A percentile compares a stretch with the other conserved stretches of the same genome.
phyloP scores from a whole-genome alignment of 495 filamentous ascomycete genomes.

The Aspergillus asperescens region DNA sequence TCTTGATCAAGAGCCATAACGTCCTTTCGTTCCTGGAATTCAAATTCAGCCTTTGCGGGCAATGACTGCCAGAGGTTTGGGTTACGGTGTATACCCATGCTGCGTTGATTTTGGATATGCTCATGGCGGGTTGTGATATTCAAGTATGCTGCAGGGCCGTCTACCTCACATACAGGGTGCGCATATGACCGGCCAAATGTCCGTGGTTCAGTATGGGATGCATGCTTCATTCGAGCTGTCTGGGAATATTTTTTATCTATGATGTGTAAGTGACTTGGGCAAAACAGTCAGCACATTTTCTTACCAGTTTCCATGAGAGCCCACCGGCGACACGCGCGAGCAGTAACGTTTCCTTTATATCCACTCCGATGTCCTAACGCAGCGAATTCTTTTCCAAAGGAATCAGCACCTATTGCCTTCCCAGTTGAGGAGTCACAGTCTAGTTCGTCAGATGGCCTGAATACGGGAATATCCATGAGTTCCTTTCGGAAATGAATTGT shows the following conservation, averaged over 20 bases:
- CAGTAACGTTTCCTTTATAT: slow-evolving; percentile 11
- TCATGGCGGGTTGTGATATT: slow-evolving; percentile 10
- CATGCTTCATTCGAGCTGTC: slow-evolving; percentile 14
- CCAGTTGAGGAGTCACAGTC: not conserved
- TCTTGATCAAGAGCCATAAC: slow-evolving; percentile 1
- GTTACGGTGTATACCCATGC: slow-evolving; percentile 12
- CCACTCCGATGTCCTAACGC: slow-evolving; percentile 11
- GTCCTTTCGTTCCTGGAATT: slow-evolving; percentile 12
- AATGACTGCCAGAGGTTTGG: slow-evolving; percentile 7
- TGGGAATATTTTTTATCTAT: slow-evolving; percentile 11
- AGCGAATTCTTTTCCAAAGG: slow-evolving; percentile 13
- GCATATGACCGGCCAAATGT: slow-evolving; percentile 13
- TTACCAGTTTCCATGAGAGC: slow-evolving; percentile 14
- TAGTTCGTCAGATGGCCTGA: slow-evolving; percentile 6
- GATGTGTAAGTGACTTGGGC: not conserved
- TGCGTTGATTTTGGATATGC: slow-evolving; percentile 16
- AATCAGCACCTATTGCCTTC: slow-evolving; percentile 11
- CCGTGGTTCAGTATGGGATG: slow-evolving; percentile 2
- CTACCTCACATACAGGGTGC: slow-evolving; percentile 13
- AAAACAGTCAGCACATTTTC: not conserved
- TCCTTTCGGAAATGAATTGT: slow-evolving; percentile 7
- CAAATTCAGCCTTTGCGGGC: slow-evolving; percentile 13
- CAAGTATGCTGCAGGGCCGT: slow-evolving; percentile 12
- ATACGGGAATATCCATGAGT: slow-evolving; percentile 6
- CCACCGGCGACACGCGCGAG: slow-evolving; percentile 14